Percentiles rank a stretch among this genome's conserved stretches.
These are phyloP conservation scores for Ceriops zippeliana DNA, from an alignment of 345 rosid species.

Conservation along the genomic window DNA sequence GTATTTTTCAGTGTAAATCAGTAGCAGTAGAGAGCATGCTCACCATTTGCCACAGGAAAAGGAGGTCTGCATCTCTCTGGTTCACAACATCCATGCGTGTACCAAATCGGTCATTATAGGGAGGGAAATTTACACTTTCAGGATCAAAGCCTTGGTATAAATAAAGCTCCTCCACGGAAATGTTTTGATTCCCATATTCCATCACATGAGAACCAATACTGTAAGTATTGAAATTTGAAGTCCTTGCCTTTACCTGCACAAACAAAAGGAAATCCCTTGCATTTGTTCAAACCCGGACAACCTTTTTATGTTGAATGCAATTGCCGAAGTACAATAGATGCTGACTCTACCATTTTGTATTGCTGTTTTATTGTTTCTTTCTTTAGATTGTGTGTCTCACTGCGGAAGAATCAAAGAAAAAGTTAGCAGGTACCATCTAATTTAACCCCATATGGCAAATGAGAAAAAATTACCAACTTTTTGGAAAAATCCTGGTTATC, in stretches of 20 bases:
- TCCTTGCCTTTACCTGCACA: conserved; percentile 64
- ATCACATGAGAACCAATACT: conserved; percentile 78
- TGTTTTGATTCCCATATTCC: conserved; percentile 73
- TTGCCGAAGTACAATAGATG: background rate
- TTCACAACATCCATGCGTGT: conserved; percentile 46
- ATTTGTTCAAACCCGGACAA: background rate
- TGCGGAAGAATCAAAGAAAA: conserved; percentile 23
- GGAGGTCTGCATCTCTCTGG: conserved; percentile 89
- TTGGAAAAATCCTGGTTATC: too few species aligned
- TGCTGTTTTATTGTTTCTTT: conserved; percentile 72
- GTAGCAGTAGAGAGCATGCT: background rate
- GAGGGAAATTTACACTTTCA: conserved; percentile 46
- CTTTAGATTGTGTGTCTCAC: conserved; percentile 84
- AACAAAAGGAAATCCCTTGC: background rate
- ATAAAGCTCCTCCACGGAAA: conserved; percentile 58
- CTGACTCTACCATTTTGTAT: conserved; percentile 40
- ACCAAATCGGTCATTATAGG: conserved; percentile 22
- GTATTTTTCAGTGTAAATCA: too few species aligned
- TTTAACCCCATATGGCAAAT: background rate
- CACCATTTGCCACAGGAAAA: conserved; percentile 86
- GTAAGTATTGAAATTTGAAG: conserved; percentile 62
- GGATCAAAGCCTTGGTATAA: conserved; percentile 87
- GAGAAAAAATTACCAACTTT: too few species aligned
- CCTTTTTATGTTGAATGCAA: background rate
- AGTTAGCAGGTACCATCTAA: background rate